Base-by-base conservation (phyloP, 371 early-diverging fungal genomes). In the Batrachochytrium dendrobatidis region DNA sequence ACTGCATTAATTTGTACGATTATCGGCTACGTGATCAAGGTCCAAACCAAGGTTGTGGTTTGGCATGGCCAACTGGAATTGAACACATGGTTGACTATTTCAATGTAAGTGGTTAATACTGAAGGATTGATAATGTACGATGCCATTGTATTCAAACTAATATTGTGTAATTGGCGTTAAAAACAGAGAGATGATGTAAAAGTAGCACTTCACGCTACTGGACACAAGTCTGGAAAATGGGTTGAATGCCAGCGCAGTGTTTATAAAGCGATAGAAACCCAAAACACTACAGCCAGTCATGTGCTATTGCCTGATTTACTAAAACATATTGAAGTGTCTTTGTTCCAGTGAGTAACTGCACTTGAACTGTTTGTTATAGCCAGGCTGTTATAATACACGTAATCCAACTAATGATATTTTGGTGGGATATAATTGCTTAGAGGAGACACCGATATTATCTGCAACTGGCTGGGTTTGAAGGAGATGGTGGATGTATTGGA, bases 1-100 rank as follows among this genome's bases (percentile, higher is more conserved):
- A 59, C 17, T 92, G 92, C 66, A 60, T 88, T 29, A 92, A 92
- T 64, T 79, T 83, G 68, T 92, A 91, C 62, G 92, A 92, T 65
- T 85, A 89, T 32, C 82, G 92, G 32, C 50, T 85, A 10, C 67
- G 67, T 30, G 88, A 90, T 45, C 68, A 65, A 4, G 77, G 62
- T 48, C 84, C 85, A 2, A 35, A 46, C 29, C 63, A 61, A 1
- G 71, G 70, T 0, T 92, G 92, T 62, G 92, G 92, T 7, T 61
- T 83, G 51, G 55, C 31, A 24, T 92, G 92, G 92, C 92, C 92
- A 1, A 65, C 81, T 50, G 85, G 85, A 55, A 65, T 90, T 34
- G 58, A 64, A 0, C 74, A 78, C 18, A 82, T 88, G 55, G 79
- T 70, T 17, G 45, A 46, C 1, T 91, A 89, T 60, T 67, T 91